phyloP scores from a whole-genome alignment of 768 basidiomycete genomes.

The Lanmaoa pseudosensibilis region DNA sequence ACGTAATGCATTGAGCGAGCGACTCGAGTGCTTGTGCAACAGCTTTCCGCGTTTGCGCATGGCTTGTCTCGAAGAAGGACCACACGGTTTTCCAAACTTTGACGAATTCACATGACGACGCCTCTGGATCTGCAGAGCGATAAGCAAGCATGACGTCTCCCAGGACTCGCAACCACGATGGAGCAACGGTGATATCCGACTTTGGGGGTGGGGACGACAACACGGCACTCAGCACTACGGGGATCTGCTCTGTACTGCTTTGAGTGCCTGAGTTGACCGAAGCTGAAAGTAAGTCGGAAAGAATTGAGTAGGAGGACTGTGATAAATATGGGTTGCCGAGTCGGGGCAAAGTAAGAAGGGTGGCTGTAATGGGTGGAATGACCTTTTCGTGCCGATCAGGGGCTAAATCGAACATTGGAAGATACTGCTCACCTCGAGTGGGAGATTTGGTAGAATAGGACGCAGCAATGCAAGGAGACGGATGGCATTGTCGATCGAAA shows the following conservation, averaged over 20 bases:
- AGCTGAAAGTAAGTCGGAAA: slow-evolving; percentile 74
- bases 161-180: slow-evolving; percentile 78
- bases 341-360: slow-evolving; percentile 80
- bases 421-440: slow-evolving; percentile 58
- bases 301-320: slow-evolving; percentile 80
- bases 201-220: slow-evolving; percentile 68
- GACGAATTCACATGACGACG: slow-evolving; percentile 53
- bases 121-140: slow-evolving; percentile 47
- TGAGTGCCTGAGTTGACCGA: slow-evolving; percentile 51
- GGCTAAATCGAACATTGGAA: slow-evolving; percentile 6
- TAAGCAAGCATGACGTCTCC: slow-evolving; percentile 73
- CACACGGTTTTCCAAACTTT: slow-evolving; percentile 76
- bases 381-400: slow-evolving; percentile 47
- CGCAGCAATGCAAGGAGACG: slow-evolving; percentile 75
- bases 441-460: slow-evolving; percentile 59
- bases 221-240: slow-evolving; percentile 63
- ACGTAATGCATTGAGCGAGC: slow-evolving; percentile 70
- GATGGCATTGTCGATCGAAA: slow-evolving; percentile 69
- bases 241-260: slow-evolving; percentile 53
- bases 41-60: slow-evolving; percentile 59
- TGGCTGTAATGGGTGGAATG: slow-evolving; percentile 64
- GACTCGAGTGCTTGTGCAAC: slow-evolving; percentile 62
- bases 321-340: slow-evolving; percentile 88
- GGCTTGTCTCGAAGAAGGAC: slow-evolving; percentile 74
- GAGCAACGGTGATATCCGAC: slow-evolving; percentile 62